Percentiles rank a stretch among this genome's conserved stretches.
Conservation (phyloP, 1,139 yeast species). For the Kodamaea sp. region DNA sequence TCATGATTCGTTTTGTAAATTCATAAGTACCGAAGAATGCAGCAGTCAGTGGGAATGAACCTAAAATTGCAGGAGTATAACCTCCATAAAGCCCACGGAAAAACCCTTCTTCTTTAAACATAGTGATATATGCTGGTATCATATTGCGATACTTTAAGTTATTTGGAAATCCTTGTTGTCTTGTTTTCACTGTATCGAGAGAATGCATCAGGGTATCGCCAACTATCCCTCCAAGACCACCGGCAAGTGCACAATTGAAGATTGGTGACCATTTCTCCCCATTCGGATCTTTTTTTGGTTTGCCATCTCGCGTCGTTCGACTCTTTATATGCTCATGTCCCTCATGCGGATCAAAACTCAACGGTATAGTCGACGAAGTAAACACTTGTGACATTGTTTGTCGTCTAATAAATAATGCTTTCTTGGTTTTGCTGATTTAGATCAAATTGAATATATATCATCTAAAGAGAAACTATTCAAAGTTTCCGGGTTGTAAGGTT, state of each 20-base stretch:
- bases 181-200: constrained; percentile 89
- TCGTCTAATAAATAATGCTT: no score
- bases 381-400: constrained; percentile 28
- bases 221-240: constrained; percentile 91
- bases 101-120: constrained; percentile 78
- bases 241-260: constrained; percentile 73
- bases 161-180: constrained; percentile 89
- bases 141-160: constrained; percentile 63
- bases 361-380: constrained; percentile 45
- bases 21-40: constrained; percentile 91
- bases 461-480: no score
- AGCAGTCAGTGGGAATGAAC: constrained; percentile 91
- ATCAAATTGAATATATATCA: no score
- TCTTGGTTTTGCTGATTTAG: no score
- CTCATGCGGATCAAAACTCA: constrained; percentile 28
- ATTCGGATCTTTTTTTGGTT: not conserved
- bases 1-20: constrained; percentile 65
- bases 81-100: constrained; percentile 87
- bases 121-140: constrained; percentile 67
- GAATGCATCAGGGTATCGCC: constrained; percentile 96
- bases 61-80: constrained; percentile 84
- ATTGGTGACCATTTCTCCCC: constrained; percentile 27
- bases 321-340: not conserved
- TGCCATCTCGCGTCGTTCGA: constrained; percentile 5
- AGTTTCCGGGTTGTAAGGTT: no score